A percentile compares a stretch with the other conserved stretches of the same genome.
Evolutionary conservation across 495 filamentous ascomycete genomes (phyloP).

Genomic region (Neurospora africana): DNA sequence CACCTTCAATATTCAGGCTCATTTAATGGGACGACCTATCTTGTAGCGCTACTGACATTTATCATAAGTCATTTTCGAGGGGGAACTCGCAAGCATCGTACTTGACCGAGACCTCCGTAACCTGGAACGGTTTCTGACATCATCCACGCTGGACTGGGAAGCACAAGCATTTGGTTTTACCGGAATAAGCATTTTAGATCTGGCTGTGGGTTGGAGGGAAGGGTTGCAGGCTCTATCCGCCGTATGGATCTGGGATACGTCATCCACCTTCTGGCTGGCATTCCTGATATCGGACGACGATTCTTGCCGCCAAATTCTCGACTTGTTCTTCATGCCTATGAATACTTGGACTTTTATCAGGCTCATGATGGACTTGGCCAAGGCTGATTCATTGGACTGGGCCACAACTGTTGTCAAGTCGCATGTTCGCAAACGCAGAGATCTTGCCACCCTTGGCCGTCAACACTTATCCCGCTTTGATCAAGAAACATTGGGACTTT

Average conservation of each 20-base stretch:
- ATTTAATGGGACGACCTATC: background rate
- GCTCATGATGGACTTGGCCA: background rate
- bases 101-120: background rate
- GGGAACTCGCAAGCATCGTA: background rate
- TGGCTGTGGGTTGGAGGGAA: background rate
- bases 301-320: background rate
- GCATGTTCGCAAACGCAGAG: background rate
- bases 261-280: background rate
- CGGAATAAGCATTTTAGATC: background rate
- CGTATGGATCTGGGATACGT: background rate
- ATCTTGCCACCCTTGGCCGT: background rate
- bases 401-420: background rate
- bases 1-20: background rate
- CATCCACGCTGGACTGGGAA: background rate
- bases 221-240: background rate
- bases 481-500: background rate
- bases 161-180: background rate
- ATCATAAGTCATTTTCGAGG: background rate
- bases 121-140: background rate
- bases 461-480: background rate
- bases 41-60: background rate
- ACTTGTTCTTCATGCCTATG: background rate
- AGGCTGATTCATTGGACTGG: background rate
- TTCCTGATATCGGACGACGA: background rate
- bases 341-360: background rate